phyloP scores from a whole-genome alignment of 176 grass and related monocot species.

The Hsuehochloa calcarea region DNA sequence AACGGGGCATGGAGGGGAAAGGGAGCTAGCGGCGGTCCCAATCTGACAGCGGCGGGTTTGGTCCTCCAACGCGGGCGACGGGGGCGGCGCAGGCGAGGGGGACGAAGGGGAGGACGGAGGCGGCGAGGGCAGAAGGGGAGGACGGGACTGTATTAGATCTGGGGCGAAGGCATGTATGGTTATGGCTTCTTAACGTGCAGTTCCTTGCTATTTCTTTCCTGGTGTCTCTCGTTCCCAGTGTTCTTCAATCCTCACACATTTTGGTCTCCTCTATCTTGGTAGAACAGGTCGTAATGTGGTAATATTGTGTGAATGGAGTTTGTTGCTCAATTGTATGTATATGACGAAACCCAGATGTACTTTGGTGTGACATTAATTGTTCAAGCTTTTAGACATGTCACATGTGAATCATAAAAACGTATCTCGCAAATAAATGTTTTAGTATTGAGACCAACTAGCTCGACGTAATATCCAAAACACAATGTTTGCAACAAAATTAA shows the following conservation, averaged over 20 bases:
- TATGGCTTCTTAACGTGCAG: neutral
- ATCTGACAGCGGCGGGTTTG: too few species aligned
- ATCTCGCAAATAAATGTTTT: neutral
- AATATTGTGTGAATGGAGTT: neutral
- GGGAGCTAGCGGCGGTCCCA: too few species aligned
- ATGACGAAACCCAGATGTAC: neutral
- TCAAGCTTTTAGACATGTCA: neutral
- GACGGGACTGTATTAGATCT: neutral
- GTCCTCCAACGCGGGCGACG: too few species aligned
- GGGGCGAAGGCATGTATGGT: too few species aligned
- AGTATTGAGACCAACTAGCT: too few species aligned
- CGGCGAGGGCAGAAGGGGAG: too few species aligned
- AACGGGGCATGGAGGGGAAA: too few species aligned
- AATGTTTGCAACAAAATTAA: too few species aligned
- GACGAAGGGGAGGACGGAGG: too few species aligned
- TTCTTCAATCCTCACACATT: neutral
- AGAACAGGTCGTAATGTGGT: neutral
- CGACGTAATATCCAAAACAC: too few species aligned
- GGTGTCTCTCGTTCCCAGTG: neutral
- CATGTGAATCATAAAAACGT: neutral
- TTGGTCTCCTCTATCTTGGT: neutral
- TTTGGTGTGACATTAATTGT: neutral
- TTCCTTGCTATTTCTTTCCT: neutral
- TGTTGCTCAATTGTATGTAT: neutral
- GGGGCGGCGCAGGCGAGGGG: too few species aligned